Base-by-base conservation (phyloP, 352 stramenopile species). In the Globisporangium paddicum region DNA sequence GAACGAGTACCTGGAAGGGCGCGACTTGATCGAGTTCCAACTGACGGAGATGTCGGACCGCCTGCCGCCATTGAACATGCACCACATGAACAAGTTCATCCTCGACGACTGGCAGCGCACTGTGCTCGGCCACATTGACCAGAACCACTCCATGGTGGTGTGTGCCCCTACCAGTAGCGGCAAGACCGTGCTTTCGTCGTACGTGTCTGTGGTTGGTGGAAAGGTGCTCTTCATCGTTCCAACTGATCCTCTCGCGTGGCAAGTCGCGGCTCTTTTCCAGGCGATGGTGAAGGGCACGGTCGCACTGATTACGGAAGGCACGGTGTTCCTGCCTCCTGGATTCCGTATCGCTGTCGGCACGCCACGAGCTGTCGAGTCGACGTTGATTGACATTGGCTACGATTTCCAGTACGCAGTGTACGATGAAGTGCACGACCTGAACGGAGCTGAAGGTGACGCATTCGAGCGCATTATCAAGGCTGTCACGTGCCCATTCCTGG, bases 381-480 rank as follows among this genome's bases (percentile, higher is more conserved):
- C 88, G 38, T 77, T 99, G 18, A 62, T 94, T 34, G 81, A 94
- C 30, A 85, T 91, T 66, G 82, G 85, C 47, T 94, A 93, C 52
- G 89, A 96, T 63, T 99, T 99, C 75, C 92, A 99, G 63, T 99
- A 99, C 73, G 90, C 97, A 2, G 95, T 99, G 28, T 98, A 98
- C 63, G 97, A 99, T 76, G 97, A 99, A 75, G 96, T 99, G 6
- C 97, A 99, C 73, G 97, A 97, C 55, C 71, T 99, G 44, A 98
- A 99, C 75, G 96, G 96, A 48, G 82, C 95, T 0, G 96, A 99
- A 68, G 97, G 97, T 58, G 96, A 97, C 70, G 93, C 96, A 4
- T 75, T 98, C n/a, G 95, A 98, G 73, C 86, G 96, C 48, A 97
- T 98, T 58, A 87, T 98, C 53, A 98, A 97, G 71, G 80, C 83